Conservation (phyloP, 345 rosid species). For the Hypericum androsaemum region DNA sequence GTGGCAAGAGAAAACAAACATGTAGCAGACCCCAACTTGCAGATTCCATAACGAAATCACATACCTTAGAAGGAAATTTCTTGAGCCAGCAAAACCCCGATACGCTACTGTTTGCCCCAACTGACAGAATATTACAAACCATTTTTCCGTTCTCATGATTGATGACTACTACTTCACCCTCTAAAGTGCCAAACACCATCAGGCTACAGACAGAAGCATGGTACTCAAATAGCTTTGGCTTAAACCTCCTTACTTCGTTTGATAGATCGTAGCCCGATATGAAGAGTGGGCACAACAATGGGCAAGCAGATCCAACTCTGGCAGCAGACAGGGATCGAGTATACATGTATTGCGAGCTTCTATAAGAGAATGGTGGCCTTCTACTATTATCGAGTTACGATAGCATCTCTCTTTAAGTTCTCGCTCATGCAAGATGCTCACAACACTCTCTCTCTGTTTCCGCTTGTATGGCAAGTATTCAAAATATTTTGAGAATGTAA, state of each 20-base stretch:
- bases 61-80: no score
- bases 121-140: constrained; percentile 29
- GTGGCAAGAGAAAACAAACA: no score
- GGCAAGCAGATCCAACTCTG: constrained; percentile 42
- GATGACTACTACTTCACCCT: constrained; percentile 39
- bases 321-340: constrained; percentile 41
- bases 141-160: constrained; percentile 43
- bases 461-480: constrained; percentile 39
- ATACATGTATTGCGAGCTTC: constrained; percentile 28
- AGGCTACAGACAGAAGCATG: constrained; percentile 37
- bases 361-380: constrained; percentile 13
- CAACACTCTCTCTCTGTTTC: constrained; percentile 27
- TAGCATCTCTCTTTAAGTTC: constrained; percentile 28
- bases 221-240: constrained; percentile 55
- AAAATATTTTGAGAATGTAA: constrained; percentile 24
- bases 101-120: constrained; percentile 30
- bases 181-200: constrained; percentile 53
- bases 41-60: no score
- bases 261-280: constrained; percentile 16
- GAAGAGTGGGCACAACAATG: constrained; percentile 28
- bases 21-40: no score
- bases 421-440: constrained; percentile 31
- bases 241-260: constrained; percentile 25
- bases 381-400: constrained; percentile 20
- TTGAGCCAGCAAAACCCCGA: constrained; percentile 47